Base-by-base conservation (phyloP, 768 basidiomycete species). In the Cystobasidium ongulense region DNA sequence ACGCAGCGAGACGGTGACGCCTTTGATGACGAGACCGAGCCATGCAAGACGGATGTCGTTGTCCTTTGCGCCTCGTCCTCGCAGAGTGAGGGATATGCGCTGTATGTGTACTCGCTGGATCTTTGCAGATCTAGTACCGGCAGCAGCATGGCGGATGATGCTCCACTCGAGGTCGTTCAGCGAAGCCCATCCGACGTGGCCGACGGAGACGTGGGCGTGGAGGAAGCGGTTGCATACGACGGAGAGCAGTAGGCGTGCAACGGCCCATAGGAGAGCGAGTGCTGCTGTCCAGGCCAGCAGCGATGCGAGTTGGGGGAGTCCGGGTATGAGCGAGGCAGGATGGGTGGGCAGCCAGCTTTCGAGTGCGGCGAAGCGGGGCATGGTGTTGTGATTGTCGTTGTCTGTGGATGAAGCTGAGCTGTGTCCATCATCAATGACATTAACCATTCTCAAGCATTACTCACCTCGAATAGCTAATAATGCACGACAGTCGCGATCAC, bases 111-210 rank as follows among this genome's bases (percentile, higher is more conserved):
- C 25, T 17, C 23, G 1, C 74, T 39, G 0, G 29, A 70, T 46
- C 53, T 21, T 39, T 23, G 10, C 33, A 31, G n/a, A 1, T 10
- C 25, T 17, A 7, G 36, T 31, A n/a, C 10, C 41, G 1, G 11
- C 7, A 4, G 1, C 1, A 33, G 53, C 17, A 50, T 63, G 46
- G 25, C 46, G 23, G 5, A 31, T n/a, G 1, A 36, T 7, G 27
- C 29, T 13, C 66, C 66, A 73, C 38, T 52, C 23, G 66, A 76
- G 25, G 62, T 74, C 36, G 73, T 67, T 63, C 27, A 76, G 2
- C 21, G 65, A 46, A 23, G 61, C 29, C 35, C 67, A 66, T 5
- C 63, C 8, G 64, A 76, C 18, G 41, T 39, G 72, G 15, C 74
- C 68, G 50, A 75, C 65, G 17, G 52, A 57, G 33, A 75, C 25